These are phyloP conservation scores for Hyaloperonospora arabidopsidis DNA, from an alignment of 352 stramenopile genomes.

Conservation along the genomic window DNA sequence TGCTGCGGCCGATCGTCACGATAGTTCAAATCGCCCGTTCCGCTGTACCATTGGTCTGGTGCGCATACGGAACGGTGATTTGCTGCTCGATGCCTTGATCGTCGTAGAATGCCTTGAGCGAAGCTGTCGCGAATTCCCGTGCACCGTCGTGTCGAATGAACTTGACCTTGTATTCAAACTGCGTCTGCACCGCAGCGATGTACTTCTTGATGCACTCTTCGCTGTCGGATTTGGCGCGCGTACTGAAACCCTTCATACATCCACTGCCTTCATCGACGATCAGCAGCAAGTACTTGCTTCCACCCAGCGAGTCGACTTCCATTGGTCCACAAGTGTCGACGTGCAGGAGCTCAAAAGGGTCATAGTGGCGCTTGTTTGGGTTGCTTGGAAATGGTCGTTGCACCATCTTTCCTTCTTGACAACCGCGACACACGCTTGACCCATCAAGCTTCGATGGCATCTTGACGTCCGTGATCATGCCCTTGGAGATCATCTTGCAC, in stretches of 20 bases:
- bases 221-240: not conserved
- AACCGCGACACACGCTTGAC: not conserved
- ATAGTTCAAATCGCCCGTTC: not conserved
- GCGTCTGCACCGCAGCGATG: not conserved
- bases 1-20: not conserved
- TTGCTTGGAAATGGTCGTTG: not conserved
- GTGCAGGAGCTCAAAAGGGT: constrained; percentile 1
- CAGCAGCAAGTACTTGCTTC: not conserved
- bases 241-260: not conserved
- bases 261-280: not conserved
- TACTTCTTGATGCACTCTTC: not conserved
- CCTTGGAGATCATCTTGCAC: not conserved
- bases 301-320: not conserved
- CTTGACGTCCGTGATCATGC: not conserved
- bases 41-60: not conserved
- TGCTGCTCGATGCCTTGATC: not conserved
- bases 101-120: not conserved
- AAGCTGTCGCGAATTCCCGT: not conserved
- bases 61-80: not conserved
- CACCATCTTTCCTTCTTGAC: constrained; percentile 1
- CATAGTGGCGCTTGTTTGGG: not conserved
- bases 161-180: not conserved
- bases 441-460: not conserved
- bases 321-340: not conserved
- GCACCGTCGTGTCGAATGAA: not conserved